Evolutionary conservation across 176 grass and related monocot species (phyloP), one percentile per base, ranked within the genome.

Genomic region (Calamus simplicifolius): DNA sequence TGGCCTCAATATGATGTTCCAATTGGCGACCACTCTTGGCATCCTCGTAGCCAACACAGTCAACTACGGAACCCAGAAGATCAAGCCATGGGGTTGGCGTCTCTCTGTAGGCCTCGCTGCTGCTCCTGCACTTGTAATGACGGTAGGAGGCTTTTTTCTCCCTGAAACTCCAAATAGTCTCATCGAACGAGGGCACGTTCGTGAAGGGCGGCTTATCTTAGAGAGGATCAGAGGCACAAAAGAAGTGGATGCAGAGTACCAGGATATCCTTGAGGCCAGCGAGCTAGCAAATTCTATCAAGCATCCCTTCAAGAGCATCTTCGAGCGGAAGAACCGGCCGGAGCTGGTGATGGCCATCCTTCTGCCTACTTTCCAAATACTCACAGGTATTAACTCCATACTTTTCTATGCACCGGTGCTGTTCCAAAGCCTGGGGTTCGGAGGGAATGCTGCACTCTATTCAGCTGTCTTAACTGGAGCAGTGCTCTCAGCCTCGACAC

Each of bases 141-240:
- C 91, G 0, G 25, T 88, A 0, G 86, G 80, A 18, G 91, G 91
- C 6, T 16, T 83, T 0, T 55, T 96, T 50, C 80, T 96, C 0
- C 91, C 91, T 25, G 91, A 96, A 87, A 96, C 91, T 1, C 91
- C 91, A 57, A 96, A 96, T 70, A 96, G 91, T 60, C 84, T 96
- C 3, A 82, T 96, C 54, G 91, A 96, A 62, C 71, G 67, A 54
- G 86, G 91, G 12, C 62, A 4, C 5, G 52, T 54, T 14, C 80
- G 77, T n/a, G 71, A 90, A 26, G 91, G 86, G 0, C 74, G 83
- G 3, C 81, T 75, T 19, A 54, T 96, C 56, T 67, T 96, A 29
- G 86, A 90, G 76, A 73, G 60, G 53, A 96, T 96, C 63, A 72
- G 91, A 0, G 91, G 91, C n/a, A 96, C 91, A 0, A 16, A 71